Base-by-base conservation (phyloP, 176 grass and related monocot genomes). In the Tillandsia leiboldiana region DNA sequence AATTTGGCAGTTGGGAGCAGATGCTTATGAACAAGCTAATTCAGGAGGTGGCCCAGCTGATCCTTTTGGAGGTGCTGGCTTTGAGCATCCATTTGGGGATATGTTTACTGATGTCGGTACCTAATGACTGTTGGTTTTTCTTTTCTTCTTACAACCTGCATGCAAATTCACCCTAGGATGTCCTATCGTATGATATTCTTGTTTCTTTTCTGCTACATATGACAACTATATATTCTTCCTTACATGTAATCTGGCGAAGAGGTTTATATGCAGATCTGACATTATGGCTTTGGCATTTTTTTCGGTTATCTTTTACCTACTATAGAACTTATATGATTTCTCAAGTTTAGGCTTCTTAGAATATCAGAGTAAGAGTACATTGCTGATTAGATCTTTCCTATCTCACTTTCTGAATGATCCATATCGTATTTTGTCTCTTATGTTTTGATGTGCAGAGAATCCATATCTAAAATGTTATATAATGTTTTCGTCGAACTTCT, bases 11-110 rank as follows among this genome's bases (percentile, higher is more conserved):
- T 67, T 96, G 78, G 93, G 93, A 73, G 73, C 84, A 69, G 93
- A 96, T 76, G 79, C 76, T 73, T 96, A 85, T 72, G 93, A 92
- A 70, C 85, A 71, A 42, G 72, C 79, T 74, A 53, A 67, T 22
- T 84, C 92, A 50, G 83, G 87, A 70, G 88, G 86, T 85, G 81
- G 69, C 57, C 74, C 86, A 66, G 74, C 70, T 70, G 86, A 79
- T 77, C 79, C 75, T 49, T 75, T 86, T 80, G 78, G 50, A 33
- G 74, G 81, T 68, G 26, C 71, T 70, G 87, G 84, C 18, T 96
- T 83, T 65, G 91, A 84, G 29, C 71, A 76, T 82, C 92, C 81
- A 84, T 96, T 96, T 96, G 71, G 79, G 28, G 92, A 96, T 57
- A 76, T 84, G 14, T 96, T 96, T 59, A 51, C 49, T 14, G 86